phyloP scores from a whole-genome alignment of 2,329 filamentous ascomycete species.

The Ceratocystis ficicola region DNA sequence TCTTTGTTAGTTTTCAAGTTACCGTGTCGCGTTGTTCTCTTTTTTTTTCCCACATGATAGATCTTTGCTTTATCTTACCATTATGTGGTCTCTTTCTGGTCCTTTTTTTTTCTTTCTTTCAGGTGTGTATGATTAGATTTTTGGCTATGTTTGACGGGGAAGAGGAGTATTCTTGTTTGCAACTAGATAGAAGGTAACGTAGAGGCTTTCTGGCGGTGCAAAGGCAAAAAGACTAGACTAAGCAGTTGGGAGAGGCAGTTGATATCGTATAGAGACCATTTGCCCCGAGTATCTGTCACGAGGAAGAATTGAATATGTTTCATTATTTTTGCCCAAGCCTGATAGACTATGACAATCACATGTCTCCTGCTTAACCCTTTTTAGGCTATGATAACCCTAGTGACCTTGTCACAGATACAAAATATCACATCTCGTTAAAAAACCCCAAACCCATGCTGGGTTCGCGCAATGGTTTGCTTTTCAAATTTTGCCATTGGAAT shows the following conservation, averaged over 20 bases:
- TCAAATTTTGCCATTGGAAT: neutral
- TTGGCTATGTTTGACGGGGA: neutral
- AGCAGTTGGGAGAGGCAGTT: neutral
- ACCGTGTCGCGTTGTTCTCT: neutral
- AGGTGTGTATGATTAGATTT: constrained; percentile 7
- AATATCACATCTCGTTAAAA: neutral
- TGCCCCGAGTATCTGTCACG: too few species aligned
- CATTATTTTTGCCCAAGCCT: neutral
- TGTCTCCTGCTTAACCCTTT: neutral
- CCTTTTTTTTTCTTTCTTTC: neutral
- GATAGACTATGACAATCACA: neutral
- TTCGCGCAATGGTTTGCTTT: neutral
- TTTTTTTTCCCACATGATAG: neutral
- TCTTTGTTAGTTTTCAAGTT: neutral
- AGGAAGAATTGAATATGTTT: neutral
- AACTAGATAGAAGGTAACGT: neutral
- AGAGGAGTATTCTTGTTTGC: neutral
- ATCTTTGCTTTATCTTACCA: neutral
- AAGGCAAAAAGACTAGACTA: neutral
- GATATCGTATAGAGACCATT: neutral
- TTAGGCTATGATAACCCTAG: neutral
- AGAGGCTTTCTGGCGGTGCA: neutral
- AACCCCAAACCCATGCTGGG: neutral
- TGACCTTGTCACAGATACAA: neutral
- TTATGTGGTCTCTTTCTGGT: neutral